Base-by-base conservation (phyloP, 2,329 filamentous ascomycete genomes). In the Calonectria montana region DNA sequence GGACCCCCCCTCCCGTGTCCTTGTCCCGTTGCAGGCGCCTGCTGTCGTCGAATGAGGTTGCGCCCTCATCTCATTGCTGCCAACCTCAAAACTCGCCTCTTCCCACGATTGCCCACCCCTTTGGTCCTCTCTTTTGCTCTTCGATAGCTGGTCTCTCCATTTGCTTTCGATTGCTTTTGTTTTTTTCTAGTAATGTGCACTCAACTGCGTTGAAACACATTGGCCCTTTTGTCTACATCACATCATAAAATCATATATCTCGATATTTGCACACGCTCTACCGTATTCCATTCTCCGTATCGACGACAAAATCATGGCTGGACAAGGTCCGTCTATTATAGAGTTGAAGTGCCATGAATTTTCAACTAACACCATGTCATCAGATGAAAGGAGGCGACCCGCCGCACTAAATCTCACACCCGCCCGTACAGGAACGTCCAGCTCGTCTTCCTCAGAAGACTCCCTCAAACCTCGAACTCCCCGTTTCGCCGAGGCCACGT, bases 401-500 rank as follows among this genome's bases (percentile, higher is more conserved):
- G 80, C 84, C 82, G 89, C 89, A 69, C 84, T 91, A 63, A 88
- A 90, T 76, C 83, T 91, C 69, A 83, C 86, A 31, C 86, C 88
- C 29, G 81, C 83, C 68, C 86, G 88, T 71, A 86, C 87, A 64
- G 84, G 83, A 29, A 88, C 89, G 6, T 85, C 86, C 55, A 84
- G 84, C 64, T 90, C 88, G 16, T 86, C 85, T 45, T 89, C 88
- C 31, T 88, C 88, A 69, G 84, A 85, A 75, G 87, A 85, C 53
- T 91, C 90, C 18, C 85, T 91, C 75, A 94, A 93, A 85, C 93
- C 93, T 73, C 90, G 94, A 80, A 93, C 92, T 77, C 93, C 94
- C 78, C 92, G 94, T 80, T 96, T 96, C 80, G 93, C 93, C 67
- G 94, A 96, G 86, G 94, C 93, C 53, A 96, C 94, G 35, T 90